These are phyloP conservation scores for Abelmoschus esculentus DNA, from an alignment of 345 rosid species.

Conservation along the genomic window DNA sequence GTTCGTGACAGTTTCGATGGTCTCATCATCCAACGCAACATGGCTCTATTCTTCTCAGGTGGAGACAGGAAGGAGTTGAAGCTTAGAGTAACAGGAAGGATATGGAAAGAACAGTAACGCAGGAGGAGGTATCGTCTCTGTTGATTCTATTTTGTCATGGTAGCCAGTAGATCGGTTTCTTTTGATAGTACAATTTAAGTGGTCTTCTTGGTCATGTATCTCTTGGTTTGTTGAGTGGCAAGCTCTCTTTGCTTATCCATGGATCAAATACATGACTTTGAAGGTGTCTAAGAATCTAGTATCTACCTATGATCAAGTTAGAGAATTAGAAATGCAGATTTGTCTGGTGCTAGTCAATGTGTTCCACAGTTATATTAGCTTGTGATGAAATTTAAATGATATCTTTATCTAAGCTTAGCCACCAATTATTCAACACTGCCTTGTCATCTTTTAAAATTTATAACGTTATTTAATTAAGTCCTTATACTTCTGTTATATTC, in stretches of 20 bases:
- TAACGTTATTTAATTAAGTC: too few relatives aligned
- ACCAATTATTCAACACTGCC: too few relatives aligned
- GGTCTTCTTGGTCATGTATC: conserved; percentile 33
- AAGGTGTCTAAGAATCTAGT: conserved; percentile 1
- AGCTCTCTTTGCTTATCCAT: not conserved
- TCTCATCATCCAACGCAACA: conserved; percentile 67
- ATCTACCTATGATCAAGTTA: not conserved
- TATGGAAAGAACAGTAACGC: conserved; percentile 76
- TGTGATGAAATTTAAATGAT: too few relatives aligned
- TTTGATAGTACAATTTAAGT: conserved; percentile 11
- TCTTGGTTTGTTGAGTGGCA: conserved; percentile 14
- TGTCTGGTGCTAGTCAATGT: not conserved
- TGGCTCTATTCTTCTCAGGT: conserved; percentile 78
- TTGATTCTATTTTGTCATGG: not conserved
- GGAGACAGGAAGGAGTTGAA: conserved; percentile 73
- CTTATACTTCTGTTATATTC: too few relatives aligned
- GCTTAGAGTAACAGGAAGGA: conserved; percentile 75
- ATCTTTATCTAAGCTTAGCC: too few relatives aligned
- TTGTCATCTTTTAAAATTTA: too few relatives aligned
- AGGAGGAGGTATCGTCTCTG: not conserved
- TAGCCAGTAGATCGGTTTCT: conserved; percentile 15
- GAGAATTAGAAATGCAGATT: not conserved
- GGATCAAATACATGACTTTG: not conserved
- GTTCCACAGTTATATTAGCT: not conserved
- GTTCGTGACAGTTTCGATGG: conserved; percentile 13